Base-by-base conservation (phyloP, 208 protist species). In the Crithidia sp. region DNA sequence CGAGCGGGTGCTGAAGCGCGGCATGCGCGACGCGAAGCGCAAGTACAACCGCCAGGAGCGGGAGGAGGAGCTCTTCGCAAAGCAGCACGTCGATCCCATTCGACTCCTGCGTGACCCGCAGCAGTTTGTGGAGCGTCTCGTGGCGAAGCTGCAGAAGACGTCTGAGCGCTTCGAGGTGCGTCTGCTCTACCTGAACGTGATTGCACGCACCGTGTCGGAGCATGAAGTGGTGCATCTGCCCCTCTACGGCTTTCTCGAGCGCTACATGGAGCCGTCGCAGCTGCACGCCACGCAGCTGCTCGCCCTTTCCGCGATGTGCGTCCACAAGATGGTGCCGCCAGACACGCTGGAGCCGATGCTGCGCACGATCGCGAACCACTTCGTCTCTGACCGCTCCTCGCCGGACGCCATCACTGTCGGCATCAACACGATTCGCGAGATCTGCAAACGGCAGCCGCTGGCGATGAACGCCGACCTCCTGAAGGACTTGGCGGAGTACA, bases 201-300 rank as follows among this genome's bases (percentile, higher is more conserved):
- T 99, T 79, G 97, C 97, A 17, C 91, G 97, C 55, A 77, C 97
- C 14, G 90, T 99, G 37, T 94, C 86, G 7, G 85, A 94, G 74
- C 95, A 99, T 81, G 91, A 99, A 68, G 88, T 99, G 14, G 72
- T 99, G 8, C 77, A 99, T 44, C 90, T 99, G 40, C 96, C 97
- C 40, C 96, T 99, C 36, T 99, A 99, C 84, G 88, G 93, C 16
- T 99, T 96, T 68, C 63, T 99, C 16, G 95, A 98, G 79, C 91
- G 95, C 12, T 99, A 99, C 88, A 85, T 99, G 75, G 88, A 98
- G 79, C 98, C 98, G 5, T 94, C 98, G 39, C 98, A 99, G 81
- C 83, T 98, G 39, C 88, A 99, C 65, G 89, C 99, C 12, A 99
- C 98, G 16, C 84, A 95, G 67, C 80, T 99, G n/a, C 84, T 99